Conservation (phyloP, 2,329 filamentous ascomycete genomes). For the Pseudogymnoascus pannorum region DNA sequence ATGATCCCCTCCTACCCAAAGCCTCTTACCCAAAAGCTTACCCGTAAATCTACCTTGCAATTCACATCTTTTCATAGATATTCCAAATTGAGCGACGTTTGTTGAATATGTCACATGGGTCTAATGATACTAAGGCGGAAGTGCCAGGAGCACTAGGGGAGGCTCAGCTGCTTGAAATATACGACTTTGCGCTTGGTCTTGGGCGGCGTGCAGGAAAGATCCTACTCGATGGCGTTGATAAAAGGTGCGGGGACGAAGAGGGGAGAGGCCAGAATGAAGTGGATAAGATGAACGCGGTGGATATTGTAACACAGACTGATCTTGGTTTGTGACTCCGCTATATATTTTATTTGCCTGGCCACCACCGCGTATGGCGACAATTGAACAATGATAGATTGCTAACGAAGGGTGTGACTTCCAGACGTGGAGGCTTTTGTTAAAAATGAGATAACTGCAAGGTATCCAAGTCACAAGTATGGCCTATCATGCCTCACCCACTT, state of each 20-base stretch:
- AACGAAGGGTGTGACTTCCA: slow-evolving; percentile 26
- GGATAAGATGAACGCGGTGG: slow-evolving; percentile 70
- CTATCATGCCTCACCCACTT: background rate
- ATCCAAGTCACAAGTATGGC: slow-evolving; percentile 58
- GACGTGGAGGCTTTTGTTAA: slow-evolving; percentile 68
- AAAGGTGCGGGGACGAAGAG: slow-evolving; percentile 39
- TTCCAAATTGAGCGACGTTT: background rate
- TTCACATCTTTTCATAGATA: background rate
- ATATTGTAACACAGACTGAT: slow-evolving; percentile 71
- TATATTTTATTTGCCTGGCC: slow-evolving; percentile 11
- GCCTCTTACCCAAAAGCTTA: background rate
- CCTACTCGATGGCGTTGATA: slow-evolving; percentile 56
- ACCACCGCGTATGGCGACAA: background rate
- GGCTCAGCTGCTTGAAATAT: slow-evolving; percentile 55
- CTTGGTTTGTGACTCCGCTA: slow-evolving; percentile 43
- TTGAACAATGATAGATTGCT: slow-evolving; percentile 14
- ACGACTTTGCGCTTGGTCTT: slow-evolving; percentile 62
- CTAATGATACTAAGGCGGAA: background rate
- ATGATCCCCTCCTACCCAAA: background rate
- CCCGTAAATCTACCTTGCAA: background rate
- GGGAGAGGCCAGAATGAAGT: slow-evolving; percentile 22
- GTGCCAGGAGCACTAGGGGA: slow-evolving; percentile 18
- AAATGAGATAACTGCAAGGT: slow-evolving; percentile 47
- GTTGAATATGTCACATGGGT: slow-evolving; percentile 8
- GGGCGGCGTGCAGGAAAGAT: slow-evolving; percentile 63